Conservation (phyloP, 164 flowering plant species). For the Stephania japonica region DNA sequence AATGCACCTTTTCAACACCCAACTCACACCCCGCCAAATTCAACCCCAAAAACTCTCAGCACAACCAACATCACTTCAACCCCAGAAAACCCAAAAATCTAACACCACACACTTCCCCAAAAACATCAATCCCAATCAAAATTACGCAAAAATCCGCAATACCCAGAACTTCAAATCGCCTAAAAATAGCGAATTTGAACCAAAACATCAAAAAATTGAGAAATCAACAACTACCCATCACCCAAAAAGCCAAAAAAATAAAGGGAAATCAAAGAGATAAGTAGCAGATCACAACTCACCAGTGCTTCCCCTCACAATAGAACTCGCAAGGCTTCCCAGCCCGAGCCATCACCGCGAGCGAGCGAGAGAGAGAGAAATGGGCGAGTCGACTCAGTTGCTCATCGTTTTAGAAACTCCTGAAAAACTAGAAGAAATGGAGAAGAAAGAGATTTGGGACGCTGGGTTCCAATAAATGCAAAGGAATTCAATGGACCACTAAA, state of each 20-base stretch:
- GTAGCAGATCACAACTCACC: slow-evolving; percentile 23
- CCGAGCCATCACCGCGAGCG: slow-evolving; percentile 40
- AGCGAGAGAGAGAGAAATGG: background rate
- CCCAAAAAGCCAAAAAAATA: slow-evolving; percentile 3
- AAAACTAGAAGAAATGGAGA: too few species aligned
- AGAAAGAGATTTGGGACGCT: too few species aligned
- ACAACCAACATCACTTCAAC: background rate
- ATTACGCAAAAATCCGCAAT: too few species aligned
- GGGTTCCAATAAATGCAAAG: too few species aligned
- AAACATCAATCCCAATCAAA: slow-evolving; percentile 1
- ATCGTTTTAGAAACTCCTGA: too few species aligned
- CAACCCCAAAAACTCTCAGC: background rate
- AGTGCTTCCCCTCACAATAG: slow-evolving; percentile 46
- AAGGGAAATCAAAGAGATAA: slow-evolving; percentile 1
- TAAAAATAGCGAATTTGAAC: background rate
- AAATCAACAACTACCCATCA: background rate
- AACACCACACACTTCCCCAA: background rate
- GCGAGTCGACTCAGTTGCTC: slow-evolving; percentile 1
- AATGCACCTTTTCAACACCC: background rate
- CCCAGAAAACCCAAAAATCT: background rate
- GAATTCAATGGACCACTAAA: background rate
- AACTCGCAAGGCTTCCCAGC: slow-evolving; percentile 39
- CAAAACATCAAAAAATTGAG: background rate
- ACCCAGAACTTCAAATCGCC: background rate
- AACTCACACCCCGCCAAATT: slow-evolving; percentile 3